Percentiles rank a stretch among this genome's conserved stretches.
These are phyloP conservation scores for Trichoderma virens DNA, from an alignment of 495 filamentous ascomycete species.

Conservation along the genomic window DNA sequence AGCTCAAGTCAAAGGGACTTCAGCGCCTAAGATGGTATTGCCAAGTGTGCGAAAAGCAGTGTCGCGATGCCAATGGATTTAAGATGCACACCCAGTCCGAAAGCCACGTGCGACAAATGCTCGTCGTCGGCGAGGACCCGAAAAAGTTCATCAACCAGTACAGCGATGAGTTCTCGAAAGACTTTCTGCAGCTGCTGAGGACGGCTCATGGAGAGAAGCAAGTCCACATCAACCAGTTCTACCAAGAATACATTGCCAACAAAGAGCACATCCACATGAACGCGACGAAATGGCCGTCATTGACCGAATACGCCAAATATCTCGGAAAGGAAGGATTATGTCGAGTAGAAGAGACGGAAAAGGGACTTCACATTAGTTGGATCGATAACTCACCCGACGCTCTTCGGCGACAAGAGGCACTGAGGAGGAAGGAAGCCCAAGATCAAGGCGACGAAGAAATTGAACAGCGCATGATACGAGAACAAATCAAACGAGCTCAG, in stretches of 20 bases:
- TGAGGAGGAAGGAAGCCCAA: conserved; percentile 72
- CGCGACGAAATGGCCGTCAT: conserved; percentile 69
- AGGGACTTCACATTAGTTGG: conserved; percentile 81
- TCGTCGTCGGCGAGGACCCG: conserved; percentile 75
- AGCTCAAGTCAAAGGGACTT: conserved; percentile 82
- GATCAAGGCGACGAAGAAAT: conserved; percentile 86
- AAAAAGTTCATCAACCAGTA: conserved; percentile 72
- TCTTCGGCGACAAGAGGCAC: conserved; percentile 66
- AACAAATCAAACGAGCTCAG: conserved; percentile 72
- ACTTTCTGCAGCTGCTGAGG: conserved; percentile 67
- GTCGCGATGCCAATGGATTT: conserved; percentile 66
- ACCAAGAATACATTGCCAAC: conserved; percentile 75
- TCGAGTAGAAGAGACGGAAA: conserved; percentile 80
- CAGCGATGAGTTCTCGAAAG: conserved; percentile 65
- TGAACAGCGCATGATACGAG: conserved; percentile 68
- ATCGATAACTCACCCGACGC: conserved; percentile 85
- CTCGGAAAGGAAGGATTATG: conserved; percentile 79
- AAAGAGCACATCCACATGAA: conserved; percentile 92
- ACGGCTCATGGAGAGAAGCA: conserved; percentile 82
- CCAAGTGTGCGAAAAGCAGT: conserved; percentile 55
- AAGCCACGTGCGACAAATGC: conserved; percentile 76
- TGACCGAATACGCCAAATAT: conserved; percentile 84
- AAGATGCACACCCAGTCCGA: conserved; percentile 77
- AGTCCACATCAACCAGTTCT: conserved; percentile 82
- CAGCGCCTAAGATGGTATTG: conserved; percentile 84